phyloP scores from a whole-genome alignment of 345 rosid species.

The Syzygium aqueum region DNA sequence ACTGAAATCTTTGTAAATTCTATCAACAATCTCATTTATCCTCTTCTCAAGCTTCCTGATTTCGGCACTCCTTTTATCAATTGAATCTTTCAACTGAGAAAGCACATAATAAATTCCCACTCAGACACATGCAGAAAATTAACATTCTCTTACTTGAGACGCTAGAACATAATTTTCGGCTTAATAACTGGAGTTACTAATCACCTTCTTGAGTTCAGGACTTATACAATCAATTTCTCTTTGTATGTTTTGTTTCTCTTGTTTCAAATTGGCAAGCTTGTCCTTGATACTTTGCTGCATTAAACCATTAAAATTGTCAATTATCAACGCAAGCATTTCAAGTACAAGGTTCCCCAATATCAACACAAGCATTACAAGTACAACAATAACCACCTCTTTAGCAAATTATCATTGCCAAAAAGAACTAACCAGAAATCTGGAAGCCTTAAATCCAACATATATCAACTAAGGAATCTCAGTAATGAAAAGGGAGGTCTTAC shows the following conservation, averaged over 20 bases:
- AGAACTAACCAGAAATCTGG: background rate
- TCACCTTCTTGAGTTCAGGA: conserved; percentile 74
- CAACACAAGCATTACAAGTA: too few species aligned
- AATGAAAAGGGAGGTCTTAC: background rate
- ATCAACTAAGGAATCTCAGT: background rate
- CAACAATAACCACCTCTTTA: background rate
- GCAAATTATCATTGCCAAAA: background rate
- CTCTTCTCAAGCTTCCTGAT: conserved; percentile 72
- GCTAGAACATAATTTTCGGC: background rate
- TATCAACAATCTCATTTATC: conserved; percentile 85
- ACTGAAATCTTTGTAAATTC: conserved; percentile 71
- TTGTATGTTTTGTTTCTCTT: conserved; percentile 59
- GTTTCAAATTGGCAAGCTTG: conserved; percentile 63
- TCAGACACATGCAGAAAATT: background rate
- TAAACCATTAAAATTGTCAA: background rate
- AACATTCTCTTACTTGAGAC: background rate
- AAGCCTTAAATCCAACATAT: background rate
- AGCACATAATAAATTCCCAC: conserved; percentile 1
- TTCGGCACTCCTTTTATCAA: conserved; percentile 51
- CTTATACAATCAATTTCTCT: conserved; percentile 52
- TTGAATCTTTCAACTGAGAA: conserved; percentile 54
- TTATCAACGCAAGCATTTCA: background rate
- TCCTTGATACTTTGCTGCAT: conserved; percentile 83
- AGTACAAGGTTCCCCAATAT: background rate
- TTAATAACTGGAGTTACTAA: background rate